Conservation (phyloP, 768 basidiomycete species). For the Xerocomellus chrysenteron region DNA sequence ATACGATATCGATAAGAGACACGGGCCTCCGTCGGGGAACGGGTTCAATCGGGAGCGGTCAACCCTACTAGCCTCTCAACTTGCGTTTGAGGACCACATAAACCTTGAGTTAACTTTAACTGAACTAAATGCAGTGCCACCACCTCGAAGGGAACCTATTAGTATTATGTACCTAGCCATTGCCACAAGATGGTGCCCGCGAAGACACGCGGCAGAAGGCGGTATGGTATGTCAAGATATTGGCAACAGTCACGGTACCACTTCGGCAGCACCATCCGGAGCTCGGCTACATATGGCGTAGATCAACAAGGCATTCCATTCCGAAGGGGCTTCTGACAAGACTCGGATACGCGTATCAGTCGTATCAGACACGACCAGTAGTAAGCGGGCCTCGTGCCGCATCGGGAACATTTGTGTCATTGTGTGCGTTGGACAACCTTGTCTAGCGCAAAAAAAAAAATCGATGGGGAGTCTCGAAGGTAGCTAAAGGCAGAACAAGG, state of each 20-base stretch:
- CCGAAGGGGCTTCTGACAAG: constrained; percentile 20
- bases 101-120: constrained; percentile 13
- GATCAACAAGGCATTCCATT: constrained; percentile 26
- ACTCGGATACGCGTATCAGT: constrained; percentile 23
- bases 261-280: constrained; percentile 5
- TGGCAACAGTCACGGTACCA: background rate
- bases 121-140: background rate
- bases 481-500: constrained; percentile 32
- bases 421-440: constrained; percentile 20
- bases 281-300: constrained; percentile 3
- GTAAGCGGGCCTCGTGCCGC: constrained; percentile 19
- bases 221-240: background rate
- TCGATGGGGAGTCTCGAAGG: constrained; percentile 1
- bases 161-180: background rate
- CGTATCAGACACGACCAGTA: constrained; percentile 2
- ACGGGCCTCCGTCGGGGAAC: constrained; percentile 1
- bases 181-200: background rate
- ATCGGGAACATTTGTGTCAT: constrained; percentile 14
- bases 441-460: constrained; percentile 15
- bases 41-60: background rate
- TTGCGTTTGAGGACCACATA: background rate
- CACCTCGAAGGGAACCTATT: background rate
- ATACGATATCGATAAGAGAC: constrained; percentile 3
- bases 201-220: constrained; percentile 4
- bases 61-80: background rate